Conservation (phyloP, 805 yeast species). For the Scheffersomyces spartinae region DNA sequence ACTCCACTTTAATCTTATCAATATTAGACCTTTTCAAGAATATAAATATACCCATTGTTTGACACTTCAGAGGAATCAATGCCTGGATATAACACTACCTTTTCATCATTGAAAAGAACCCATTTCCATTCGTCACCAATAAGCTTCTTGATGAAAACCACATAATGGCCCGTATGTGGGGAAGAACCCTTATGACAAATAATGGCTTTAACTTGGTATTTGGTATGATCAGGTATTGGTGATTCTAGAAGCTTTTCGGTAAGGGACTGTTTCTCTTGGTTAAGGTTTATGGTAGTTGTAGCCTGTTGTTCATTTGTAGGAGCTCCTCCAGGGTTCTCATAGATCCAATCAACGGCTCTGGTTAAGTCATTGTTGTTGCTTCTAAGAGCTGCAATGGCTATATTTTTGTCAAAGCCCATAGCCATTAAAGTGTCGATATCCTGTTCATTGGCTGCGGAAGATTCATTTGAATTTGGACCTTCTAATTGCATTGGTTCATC, state of each 20-base stretch:
- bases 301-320: slow-evolving; percentile 5
- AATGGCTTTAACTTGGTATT: slow-evolving; percentile 47
- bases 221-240: slow-evolving; percentile 3
- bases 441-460: slow-evolving; percentile 16
- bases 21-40: neutral
- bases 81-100: slow-evolving; percentile 45
- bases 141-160: slow-evolving; percentile 47
- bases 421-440: slow-evolving; percentile 36
- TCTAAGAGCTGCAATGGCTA: slow-evolving; percentile 65
- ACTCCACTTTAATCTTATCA: neutral
- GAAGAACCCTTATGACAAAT: slow-evolving; percentile 86
- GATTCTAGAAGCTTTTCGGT: slow-evolving; percentile 5
- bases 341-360: slow-evolving; percentile 86
- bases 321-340: slow-evolving; percentile 49
- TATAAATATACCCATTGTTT: neutral
- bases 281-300: slow-evolving; percentile 8
- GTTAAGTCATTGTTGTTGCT: slow-evolving; percentile 52
- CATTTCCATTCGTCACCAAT: slow-evolving; percentile 35
- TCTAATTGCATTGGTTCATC: slow-evolving; percentile 57
- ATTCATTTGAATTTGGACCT: slow-evolving; percentile 10
- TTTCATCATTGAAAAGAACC: slow-evolving; percentile 84
- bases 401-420: slow-evolving; percentile 69
- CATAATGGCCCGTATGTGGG: slow-evolving; percentile 89
- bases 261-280: slow-evolving; percentile 9
- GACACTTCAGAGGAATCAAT: neutral